phyloP scores from a whole-genome alignment of 257 asterid species.

The Anisodus tanguticus region DNA sequence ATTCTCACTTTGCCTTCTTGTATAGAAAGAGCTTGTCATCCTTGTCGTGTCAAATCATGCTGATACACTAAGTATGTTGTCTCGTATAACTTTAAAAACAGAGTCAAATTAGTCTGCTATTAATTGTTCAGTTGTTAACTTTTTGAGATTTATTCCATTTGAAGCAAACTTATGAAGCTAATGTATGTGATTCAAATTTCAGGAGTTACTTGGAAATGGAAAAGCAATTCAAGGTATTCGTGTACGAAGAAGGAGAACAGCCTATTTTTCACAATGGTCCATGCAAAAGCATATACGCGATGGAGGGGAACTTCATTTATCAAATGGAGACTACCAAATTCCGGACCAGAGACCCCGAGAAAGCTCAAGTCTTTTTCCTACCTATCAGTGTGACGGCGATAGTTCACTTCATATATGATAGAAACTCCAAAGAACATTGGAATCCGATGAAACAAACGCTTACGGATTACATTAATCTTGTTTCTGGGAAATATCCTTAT shows the following conservation, averaged over 20 bases:
- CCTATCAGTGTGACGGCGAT: slow-evolving; percentile 80
- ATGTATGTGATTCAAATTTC: background rate
- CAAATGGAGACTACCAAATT: slow-evolving; percentile 64
- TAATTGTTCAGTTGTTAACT: background rate
- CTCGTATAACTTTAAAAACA: background rate
- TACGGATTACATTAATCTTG: slow-evolving; percentile 65
- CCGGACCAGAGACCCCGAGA: slow-evolving; percentile 68
- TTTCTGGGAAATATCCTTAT: slow-evolving; percentile 49
- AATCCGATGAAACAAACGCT: slow-evolving; percentile 70
- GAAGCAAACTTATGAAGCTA: slow-evolving; percentile 8
- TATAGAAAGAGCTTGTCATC: too few relatives aligned
- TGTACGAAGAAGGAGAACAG: slow-evolving; percentile 91
- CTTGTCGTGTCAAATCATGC: background rate
- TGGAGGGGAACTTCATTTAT: slow-evolving; percentile 86
- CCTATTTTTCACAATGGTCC: slow-evolving; percentile 95
- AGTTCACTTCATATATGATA: slow-evolving; percentile 74
- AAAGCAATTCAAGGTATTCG: slow-evolving; percentile 66
- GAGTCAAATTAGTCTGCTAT: background rate
- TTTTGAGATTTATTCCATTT: background rate
- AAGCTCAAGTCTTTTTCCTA: slow-evolving; percentile 75
- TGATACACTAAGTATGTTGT: background rate
- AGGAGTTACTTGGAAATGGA: slow-evolving; percentile 98
- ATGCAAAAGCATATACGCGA: slow-evolving; percentile 82
- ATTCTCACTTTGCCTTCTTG: too few relatives aligned
- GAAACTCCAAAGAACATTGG: slow-evolving; percentile 56